Percentiles rank a stretch among this genome's conserved stretches.
These are phyloP conservation scores for Trypanosoma lewisi DNA, from an alignment of 208 protist genomes.

Conservation along the genomic window DNA sequence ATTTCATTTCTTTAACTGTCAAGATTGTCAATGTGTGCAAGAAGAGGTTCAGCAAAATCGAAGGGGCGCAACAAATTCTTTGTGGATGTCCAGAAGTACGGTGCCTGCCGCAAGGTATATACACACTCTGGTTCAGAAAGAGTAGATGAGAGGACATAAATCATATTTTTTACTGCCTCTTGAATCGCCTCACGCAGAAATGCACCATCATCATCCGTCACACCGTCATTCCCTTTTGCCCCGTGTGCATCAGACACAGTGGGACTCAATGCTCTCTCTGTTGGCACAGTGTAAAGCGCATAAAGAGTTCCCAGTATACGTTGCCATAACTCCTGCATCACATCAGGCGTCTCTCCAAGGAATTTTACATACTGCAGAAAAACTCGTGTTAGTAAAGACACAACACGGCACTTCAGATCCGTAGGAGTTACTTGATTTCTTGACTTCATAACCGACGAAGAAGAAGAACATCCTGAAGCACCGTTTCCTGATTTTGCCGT, in stretches of 20 bases:
- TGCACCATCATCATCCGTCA: conserved; percentile 33
- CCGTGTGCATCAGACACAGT: not conserved
- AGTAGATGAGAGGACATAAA: conserved; percentile 56
- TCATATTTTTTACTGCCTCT: conserved; percentile 87
- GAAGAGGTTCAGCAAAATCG: conserved; percentile 43
- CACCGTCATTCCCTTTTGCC: not conserved
- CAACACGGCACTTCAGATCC: conserved; percentile 70
- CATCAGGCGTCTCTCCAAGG: conserved; percentile 28
- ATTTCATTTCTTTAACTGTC: conserved; percentile 1
- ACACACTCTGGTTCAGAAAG: conserved; percentile 15
- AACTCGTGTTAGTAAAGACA: conserved; percentile 66
- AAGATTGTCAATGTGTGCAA: conserved; percentile 42
- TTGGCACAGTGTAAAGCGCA: conserved; percentile 60
- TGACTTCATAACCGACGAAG: not conserved
- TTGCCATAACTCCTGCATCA: conserved; percentile 62
- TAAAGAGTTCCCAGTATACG: conserved; percentile 74
- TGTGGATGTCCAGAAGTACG: conserved; percentile 44
- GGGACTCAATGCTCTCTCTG: not conserved
- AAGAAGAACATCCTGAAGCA: not conserved
- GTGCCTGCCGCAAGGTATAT: conserved; percentile 4
- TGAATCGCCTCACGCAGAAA: conserved; percentile 74
- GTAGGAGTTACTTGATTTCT: conserved; percentile 13
- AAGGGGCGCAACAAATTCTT: conserved; percentile 44
- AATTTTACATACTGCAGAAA: conserved; percentile 57
- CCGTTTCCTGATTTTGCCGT: not conserved